Conservation (phyloP, 805 yeast genomes). For the Metschnikowia lachancei region DNA sequence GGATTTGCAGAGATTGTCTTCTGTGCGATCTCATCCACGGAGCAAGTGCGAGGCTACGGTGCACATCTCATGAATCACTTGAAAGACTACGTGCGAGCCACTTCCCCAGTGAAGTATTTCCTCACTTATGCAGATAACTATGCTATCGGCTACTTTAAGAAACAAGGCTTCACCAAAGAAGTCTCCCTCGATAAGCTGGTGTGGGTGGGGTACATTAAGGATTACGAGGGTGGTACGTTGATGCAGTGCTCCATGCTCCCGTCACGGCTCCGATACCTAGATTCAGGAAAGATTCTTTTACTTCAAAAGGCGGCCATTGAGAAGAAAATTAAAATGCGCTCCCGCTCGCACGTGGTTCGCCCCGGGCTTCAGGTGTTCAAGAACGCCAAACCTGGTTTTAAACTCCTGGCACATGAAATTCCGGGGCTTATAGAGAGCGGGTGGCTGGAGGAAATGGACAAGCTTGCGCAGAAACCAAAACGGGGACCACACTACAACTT, state of each 20-base stretch:
- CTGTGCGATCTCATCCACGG: slow-evolving; percentile 96
- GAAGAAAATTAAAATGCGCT: slow-evolving; percentile 73
- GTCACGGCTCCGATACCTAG: slow-evolving; percentile 73
- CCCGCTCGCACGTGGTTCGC: slow-evolving; percentile 75
- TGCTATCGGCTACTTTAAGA: slow-evolving; percentile 97
- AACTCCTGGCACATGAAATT: slow-evolving; percentile 48
- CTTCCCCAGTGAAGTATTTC: slow-evolving; percentile 81
- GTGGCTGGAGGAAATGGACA: slow-evolving; percentile 98
- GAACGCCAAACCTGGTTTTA: slow-evolving; percentile 51
- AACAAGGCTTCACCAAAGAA: slow-evolving; percentile 97
- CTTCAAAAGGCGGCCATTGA: slow-evolving; percentile 90
- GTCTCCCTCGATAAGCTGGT: slow-evolving; percentile 77
- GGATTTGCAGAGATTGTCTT: slow-evolving; percentile 97
- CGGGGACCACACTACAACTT: slow-evolving; percentile 92
- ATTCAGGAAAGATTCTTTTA: slow-evolving; percentile 78
- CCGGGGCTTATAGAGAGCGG: slow-evolving; percentile 94
- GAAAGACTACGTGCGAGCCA: slow-evolving; percentile 89
- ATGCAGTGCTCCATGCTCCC: slow-evolving; percentile 98
- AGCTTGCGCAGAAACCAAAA: slow-evolving; percentile 90
- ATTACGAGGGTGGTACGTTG: slow-evolving; percentile 97
- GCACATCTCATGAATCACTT: slow-evolving; percentile 98
- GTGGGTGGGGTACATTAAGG: slow-evolving; percentile 99
- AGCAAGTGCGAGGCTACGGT: slow-evolving; percentile 97
- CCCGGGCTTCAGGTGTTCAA: slow-evolving; percentile 77
- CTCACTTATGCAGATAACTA: slow-evolving; percentile 97